These are phyloP conservation scores for Ophiosphaerella korrae DNA, from an alignment of 2,329 filamentous ascomycete species.

Conservation along the genomic window DNA sequence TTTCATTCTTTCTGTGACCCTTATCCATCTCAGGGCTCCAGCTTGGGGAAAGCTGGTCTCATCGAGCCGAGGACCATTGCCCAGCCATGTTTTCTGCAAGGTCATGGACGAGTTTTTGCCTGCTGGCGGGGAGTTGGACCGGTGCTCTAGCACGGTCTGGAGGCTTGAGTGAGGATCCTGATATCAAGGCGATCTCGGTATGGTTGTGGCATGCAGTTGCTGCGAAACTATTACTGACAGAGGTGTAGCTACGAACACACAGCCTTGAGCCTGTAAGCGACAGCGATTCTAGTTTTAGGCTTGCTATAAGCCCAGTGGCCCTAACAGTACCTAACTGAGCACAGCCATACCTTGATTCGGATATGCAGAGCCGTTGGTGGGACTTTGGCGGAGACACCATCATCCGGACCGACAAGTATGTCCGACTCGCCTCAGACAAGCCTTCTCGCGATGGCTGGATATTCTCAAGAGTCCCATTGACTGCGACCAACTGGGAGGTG, in stretches of 20 bases:
- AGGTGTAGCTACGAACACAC: slow-evolving; percentile 77
- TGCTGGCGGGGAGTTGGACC: slow-evolving; percentile 45
- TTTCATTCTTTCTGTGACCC: slow-evolving; percentile 31
- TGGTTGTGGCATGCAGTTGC: slow-evolving; percentile 34
- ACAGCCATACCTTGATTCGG: slow-evolving; percentile 94
- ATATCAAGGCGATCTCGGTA: slow-evolving; percentile 70
- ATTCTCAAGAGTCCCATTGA: slow-evolving; percentile 91
- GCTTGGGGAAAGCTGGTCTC: slow-evolving; percentile 22
- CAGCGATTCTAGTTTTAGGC: neutral
- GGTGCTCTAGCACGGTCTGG: slow-evolving; percentile 31
- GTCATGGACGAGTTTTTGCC: slow-evolving; percentile 44
- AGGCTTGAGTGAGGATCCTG: slow-evolving; percentile 46
- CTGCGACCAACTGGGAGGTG: slow-evolving; percentile 96
- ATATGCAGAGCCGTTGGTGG: slow-evolving; percentile 98
- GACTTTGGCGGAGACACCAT: slow-evolving; percentile 97
- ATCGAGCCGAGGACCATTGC: slow-evolving; percentile 15
- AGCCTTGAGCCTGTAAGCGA: slow-evolving; percentile 75
- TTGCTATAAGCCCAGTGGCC: neutral
- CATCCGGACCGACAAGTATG: slow-evolving; percentile 77
- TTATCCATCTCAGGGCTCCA: slow-evolving; percentile 1
- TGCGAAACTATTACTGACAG: slow-evolving; percentile 25
- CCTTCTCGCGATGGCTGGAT: slow-evolving; percentile 92
- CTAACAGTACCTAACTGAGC: slow-evolving; percentile 17
- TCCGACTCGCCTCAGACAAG: slow-evolving; percentile 88
- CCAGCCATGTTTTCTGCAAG: slow-evolving; percentile 42